Conservation (phyloP, 108 stramenopile genomes). For the Aurantiochytrium sp. region DNA sequence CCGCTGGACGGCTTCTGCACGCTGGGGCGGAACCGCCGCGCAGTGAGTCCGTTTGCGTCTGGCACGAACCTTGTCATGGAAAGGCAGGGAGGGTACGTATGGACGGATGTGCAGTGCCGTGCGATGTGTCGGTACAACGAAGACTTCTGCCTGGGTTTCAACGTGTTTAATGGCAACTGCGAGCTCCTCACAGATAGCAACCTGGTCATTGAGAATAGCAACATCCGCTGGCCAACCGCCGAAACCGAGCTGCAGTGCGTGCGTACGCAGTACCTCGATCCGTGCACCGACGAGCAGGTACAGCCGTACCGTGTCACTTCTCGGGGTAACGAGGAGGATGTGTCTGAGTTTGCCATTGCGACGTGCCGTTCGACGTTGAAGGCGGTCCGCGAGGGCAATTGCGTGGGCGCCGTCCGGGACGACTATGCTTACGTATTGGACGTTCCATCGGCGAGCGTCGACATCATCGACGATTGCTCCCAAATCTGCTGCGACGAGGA, state of each 20-base stretch:
- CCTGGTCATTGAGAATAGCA: not conserved
- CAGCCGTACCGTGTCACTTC: not conserved
- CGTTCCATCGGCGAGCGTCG: not conserved
- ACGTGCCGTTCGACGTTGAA: not conserved
- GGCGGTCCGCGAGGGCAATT: not conserved
- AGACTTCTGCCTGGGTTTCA: not conserved
- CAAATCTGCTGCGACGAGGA: not conserved
- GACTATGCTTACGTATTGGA: not conserved
- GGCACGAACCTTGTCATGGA: not conserved
- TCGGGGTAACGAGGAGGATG: not conserved
- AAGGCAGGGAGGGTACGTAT: not conserved
- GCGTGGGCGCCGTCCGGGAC: not conserved
- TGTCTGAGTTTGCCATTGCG: not conserved
- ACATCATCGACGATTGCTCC: not conserved
- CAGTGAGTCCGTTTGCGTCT: not conserved
- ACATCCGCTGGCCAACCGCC: not conserved
- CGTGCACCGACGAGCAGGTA: not conserved
- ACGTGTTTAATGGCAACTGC: not conserved
- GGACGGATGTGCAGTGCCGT: not conserved
- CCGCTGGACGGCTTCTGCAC: not conserved
- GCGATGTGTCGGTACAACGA: not conserved
- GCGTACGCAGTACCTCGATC: not conserved
- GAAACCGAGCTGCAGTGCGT: not conserved
- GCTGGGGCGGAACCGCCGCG: not conserved
- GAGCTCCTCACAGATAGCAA: not conserved